Evolutionary conservation across 73 alveolate species (phyloP).

Genomic region (Paramecium primaurelia): DNA sequence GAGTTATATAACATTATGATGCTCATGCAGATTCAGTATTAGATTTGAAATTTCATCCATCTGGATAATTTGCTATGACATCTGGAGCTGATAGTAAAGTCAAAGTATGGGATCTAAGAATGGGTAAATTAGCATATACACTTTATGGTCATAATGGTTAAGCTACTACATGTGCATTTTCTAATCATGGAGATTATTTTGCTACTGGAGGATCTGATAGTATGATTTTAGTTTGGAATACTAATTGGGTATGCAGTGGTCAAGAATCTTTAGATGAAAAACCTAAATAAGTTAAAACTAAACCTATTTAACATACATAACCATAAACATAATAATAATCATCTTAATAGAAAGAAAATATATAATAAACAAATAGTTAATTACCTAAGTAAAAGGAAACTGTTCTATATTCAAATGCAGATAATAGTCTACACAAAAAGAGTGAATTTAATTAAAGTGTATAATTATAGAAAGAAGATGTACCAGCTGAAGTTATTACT

Average conservation of each 20-base stretch:
- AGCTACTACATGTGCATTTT: conserved; percentile 86
- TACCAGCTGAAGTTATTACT: not conserved
- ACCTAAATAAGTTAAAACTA: not conserved
- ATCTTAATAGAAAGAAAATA: not conserved
- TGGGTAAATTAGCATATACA: conserved; percentile 94
- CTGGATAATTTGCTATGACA: conserved; percentile 91
- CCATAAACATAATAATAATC: not conserved
- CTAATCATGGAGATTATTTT: conserved; percentile 94
- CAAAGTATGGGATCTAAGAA: conserved; percentile 97
- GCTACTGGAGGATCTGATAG: conserved; percentile 87
- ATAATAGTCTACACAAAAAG: conserved; percentile 19
- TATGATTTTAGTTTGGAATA: conserved; percentile 57
- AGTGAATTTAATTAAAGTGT: conserved; percentile 19
- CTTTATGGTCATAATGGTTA: conserved; percentile 98
- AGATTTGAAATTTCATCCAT: conserved; percentile 93
- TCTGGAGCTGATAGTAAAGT: conserved; percentile 93
- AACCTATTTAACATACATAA: not conserved
- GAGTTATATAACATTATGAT: conserved; percentile 88
- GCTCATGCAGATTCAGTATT: conserved; percentile 93
- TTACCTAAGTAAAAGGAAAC: not conserved
- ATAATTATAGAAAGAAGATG: not conserved
- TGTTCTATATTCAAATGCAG: conserved; percentile 25
- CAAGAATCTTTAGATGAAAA: conserved; percentile 10
- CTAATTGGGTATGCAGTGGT: conserved; percentile 49
- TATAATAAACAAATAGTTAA: too few species aligned